Base-by-base conservation (phyloP, 805 yeast genomes). In the Clavispora asparagi region DNA sequence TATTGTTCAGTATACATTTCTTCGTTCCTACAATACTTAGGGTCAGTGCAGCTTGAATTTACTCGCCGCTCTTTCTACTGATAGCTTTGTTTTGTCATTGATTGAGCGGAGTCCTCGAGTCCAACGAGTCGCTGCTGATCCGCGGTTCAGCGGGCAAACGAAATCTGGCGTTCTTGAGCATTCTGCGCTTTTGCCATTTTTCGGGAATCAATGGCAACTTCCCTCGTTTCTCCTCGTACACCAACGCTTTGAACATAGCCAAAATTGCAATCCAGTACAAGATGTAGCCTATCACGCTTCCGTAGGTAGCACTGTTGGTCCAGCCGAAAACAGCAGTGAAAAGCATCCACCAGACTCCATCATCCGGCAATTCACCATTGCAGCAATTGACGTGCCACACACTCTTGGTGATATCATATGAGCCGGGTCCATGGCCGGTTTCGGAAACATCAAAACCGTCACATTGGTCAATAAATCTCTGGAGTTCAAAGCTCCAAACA, bases 311-410 rank as follows among this genome's bases (percentile, higher is more conserved):
- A 52, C 91, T 81, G 62, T 90, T 90, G 12, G 94, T 89, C 97
- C 97, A 90, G 1, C 97, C 97, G 42, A 90, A 75, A 6, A 90
- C 71, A 1, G 96, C 97, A 31, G 91, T 88, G 57, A 87, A 74
- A 31, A 90, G 71, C 95, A 89, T 88, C 96, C 95, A 90, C 29
- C 83, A 81, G 13, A 53, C 46, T 4, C 95, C 95, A 59, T 90
- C 97, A n/a, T 78, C 85, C 13, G 58, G 55, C 30, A 52, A 43
- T 54, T 87, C 85, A 23, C 96, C 95, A 62, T 89, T 89, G 68
- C 97, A 90, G 64, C 96, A 89, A 65, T 90, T 88, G 25, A 90
- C 96, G 62, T 90, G 97, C 97, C 97, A 90, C 2, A 90, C 82
- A 7, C 94, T 82, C 41, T 74, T 78, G 17, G 77, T 54, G 19